These are phyloP conservation scores for Pestalotiopsis sp. DNA, from an alignment of 2,329 filamentous ascomycete genomes.

Conservation along the genomic window DNA sequence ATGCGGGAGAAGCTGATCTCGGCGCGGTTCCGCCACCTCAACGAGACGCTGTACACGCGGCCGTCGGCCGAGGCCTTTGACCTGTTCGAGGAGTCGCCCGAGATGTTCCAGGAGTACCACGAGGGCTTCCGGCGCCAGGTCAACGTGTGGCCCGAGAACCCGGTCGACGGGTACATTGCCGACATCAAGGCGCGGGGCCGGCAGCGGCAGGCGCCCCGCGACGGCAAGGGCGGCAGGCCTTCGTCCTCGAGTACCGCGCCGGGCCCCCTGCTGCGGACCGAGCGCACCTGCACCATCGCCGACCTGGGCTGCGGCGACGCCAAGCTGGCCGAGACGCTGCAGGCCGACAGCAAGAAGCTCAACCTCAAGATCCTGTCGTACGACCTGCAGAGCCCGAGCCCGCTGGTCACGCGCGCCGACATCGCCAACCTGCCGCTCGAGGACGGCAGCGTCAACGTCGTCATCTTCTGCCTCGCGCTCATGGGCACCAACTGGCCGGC, in stretches of 20 bases:
- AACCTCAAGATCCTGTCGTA: slow-evolving; percentile 79
- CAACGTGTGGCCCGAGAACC: slow-evolving; percentile 94
- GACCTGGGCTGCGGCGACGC: slow-evolving; percentile 96
- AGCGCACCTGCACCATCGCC: slow-evolving; percentile 76
- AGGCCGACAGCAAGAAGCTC: slow-evolving; percentile 64
- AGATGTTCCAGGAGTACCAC: slow-evolving; percentile 96
- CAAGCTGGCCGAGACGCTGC: slow-evolving; percentile 71
- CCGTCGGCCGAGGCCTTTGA: slow-evolving; percentile 81
- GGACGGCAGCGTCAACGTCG: slow-evolving; percentile 78
- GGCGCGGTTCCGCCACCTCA: slow-evolving; percentile 94
- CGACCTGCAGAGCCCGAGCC: slow-evolving; percentile 78
- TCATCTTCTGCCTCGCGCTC: slow-evolving; percentile 92
- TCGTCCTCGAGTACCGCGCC: slow-evolving; percentile 22
- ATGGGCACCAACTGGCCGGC: slow-evolving; percentile 99
- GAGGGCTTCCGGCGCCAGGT: slow-evolving; percentile 95
- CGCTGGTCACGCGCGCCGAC: slow-evolving; percentile 84
- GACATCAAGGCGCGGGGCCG: slow-evolving; percentile 71
- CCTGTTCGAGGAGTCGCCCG: slow-evolving; percentile 82
- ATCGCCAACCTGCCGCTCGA: slow-evolving; percentile 80
- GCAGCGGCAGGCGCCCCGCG: slow-evolving; percentile 35
- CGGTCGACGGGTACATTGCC: slow-evolving; percentile 82
- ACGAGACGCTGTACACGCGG: slow-evolving; percentile 93
- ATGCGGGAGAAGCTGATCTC: slow-evolving; percentile 96
- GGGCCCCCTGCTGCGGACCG: slow-evolving; percentile 69
- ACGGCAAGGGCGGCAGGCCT: slow-evolving; percentile 10